Percentiles rank a stretch among this genome's conserved stretches.
Evolutionary conservation across 805 yeast genomes (phyloP).

Genomic region (Saccharomyces mikatae): DNA sequence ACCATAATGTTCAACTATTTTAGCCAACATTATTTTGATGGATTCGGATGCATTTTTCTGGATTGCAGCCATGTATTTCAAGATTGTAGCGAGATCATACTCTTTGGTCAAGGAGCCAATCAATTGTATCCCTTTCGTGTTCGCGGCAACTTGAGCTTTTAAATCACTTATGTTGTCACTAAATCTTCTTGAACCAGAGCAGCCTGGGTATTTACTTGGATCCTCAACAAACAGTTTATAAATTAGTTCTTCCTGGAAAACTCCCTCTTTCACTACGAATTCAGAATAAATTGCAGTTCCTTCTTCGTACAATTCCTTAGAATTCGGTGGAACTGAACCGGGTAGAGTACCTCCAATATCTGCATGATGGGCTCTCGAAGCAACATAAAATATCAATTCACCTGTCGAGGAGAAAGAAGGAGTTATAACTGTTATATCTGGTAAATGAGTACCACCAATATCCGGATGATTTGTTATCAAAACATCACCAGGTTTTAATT

Average conservation of each 20-base stretch:
- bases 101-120: constrained; percentile 54
- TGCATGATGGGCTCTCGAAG: constrained; percentile 93
- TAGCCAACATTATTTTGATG: constrained; percentile 48
- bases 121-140: constrained; percentile 71
- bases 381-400: constrained; percentile 72
- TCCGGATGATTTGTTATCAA: constrained; percentile 74
- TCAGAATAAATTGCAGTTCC: constrained; percentile 84
- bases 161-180: constrained; percentile 78
- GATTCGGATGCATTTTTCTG: constrained; percentile 70
- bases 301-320: constrained; percentile 77
- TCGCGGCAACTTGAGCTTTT: constrained; percentile 84
- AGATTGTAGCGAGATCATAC: constrained; percentile 50
- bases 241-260: constrained; percentile 66
- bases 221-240: constrained; percentile 53
- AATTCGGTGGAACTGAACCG: constrained; percentile 92
- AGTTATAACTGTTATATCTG: constrained; percentile 86
- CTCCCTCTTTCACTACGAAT: constrained; percentile 60
- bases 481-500: constrained; percentile 65
- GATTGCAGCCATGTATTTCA: constrained; percentile 72
- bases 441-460: constrained; percentile 80
- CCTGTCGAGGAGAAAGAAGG: constrained; percentile 66
- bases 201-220: constrained; percentile 77
- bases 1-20: constrained; percentile 38
- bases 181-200: constrained; percentile 81
- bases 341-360: constrained; percentile 91